Evolutionary conservation across 2,329 filamentous ascomycete species (phyloP).

Genomic region (Dothideomycetes sp.): DNA sequence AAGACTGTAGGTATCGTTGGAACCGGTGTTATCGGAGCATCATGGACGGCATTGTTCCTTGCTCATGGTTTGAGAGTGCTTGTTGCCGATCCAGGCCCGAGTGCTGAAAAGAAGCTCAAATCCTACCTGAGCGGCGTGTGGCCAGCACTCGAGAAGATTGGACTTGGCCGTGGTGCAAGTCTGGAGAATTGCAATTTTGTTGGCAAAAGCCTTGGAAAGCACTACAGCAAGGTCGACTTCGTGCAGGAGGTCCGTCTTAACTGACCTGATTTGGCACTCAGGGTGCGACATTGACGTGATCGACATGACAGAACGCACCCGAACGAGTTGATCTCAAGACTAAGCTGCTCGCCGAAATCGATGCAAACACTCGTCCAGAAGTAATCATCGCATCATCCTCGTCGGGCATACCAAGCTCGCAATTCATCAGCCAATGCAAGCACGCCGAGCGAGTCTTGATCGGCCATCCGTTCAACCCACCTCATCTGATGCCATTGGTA

Average conservation of each 20-base stretch:
- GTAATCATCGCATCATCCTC: slow-evolving; percentile 51
- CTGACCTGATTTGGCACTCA: no score
- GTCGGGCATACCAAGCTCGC: slow-evolving; percentile 47
- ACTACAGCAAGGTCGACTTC: slow-evolving; percentile 23
- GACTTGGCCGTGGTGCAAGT: slow-evolving; percentile 14
- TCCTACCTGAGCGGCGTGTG: slow-evolving; percentile 19
- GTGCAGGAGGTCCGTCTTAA: slow-evolving; percentile 29
- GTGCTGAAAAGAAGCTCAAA: slow-evolving; percentile 26
- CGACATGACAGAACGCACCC: slow-evolving; percentile 42
- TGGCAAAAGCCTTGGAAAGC: slow-evolving; percentile 13
- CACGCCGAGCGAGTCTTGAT: slow-evolving; percentile 42
- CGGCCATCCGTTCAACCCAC: slow-evolving; percentile 54
- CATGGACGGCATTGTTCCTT: slow-evolving; percentile 35
- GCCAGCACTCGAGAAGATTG: slow-evolving; percentile 17
- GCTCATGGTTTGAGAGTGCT: slow-evolving; percentile 32
- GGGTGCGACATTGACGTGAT: not conserved
- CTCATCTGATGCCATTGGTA: slow-evolving; percentile 52
- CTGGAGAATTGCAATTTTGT: slow-evolving; percentile 19
- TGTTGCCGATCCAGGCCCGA: slow-evolving; percentile 33
- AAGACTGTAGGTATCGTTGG: slow-evolving; percentile 29
- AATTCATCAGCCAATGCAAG: slow-evolving; percentile 36
- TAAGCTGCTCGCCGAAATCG: slow-evolving; percentile 43
- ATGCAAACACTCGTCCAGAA: slow-evolving; percentile 33
- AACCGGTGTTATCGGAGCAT: slow-evolving; percentile 32
- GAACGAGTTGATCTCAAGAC: slow-evolving; percentile 46